Evolutionary conservation across 2,329 filamentous ascomycete species (phyloP).

Genomic region (Dendrostoma leiphaemia): DNA sequence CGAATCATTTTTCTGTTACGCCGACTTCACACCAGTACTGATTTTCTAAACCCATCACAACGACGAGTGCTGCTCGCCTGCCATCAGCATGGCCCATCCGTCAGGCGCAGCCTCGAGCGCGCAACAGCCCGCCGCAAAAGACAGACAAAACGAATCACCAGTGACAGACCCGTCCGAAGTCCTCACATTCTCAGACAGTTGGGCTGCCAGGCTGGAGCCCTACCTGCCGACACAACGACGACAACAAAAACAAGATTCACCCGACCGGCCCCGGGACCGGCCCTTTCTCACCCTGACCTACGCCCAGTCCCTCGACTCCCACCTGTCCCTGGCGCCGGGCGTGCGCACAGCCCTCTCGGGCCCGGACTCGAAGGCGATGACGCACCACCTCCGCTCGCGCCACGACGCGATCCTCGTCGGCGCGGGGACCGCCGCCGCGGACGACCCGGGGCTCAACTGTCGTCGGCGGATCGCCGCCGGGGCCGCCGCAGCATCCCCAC

Average conservation of each 20-base stretch:
- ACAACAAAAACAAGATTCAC: not conserved
- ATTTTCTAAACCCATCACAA: too few species aligned
- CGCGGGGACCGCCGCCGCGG: constrained; percentile 77
- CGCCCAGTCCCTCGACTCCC: constrained; percentile 84
- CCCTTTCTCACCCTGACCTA: constrained; percentile 79
- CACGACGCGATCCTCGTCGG: constrained; percentile 87
- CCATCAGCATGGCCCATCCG: not conserved
- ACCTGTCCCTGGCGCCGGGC: constrained; percentile 73
- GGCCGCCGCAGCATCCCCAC: constrained; percentile 55
- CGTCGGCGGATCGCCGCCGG: constrained; percentile 56
- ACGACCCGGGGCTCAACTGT: constrained; percentile 84
- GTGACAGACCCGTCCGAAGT: not conserved
- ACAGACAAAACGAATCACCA: not conserved
- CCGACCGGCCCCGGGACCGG: constrained; percentile 15
- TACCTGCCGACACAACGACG: constrained; percentile 12
- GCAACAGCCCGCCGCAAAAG: not conserved
- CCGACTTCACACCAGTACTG: too few species aligned
- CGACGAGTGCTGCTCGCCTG: accelerated
- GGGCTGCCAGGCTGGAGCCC: constrained; percentile 9
- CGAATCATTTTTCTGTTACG: too few species aligned
- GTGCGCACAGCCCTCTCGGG: constrained; percentile 83
- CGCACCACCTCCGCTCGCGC: constrained; percentile 78
- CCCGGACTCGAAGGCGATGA: constrained; percentile 83
- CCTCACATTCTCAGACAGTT: constrained; percentile 12
- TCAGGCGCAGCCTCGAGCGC: not conserved